Evolutionary conservation across 495 filamentous ascomycete genomes (phyloP), one percentile per base, ranked within the genome.

Genomic region (Elasticomyces elasticus): DNA sequence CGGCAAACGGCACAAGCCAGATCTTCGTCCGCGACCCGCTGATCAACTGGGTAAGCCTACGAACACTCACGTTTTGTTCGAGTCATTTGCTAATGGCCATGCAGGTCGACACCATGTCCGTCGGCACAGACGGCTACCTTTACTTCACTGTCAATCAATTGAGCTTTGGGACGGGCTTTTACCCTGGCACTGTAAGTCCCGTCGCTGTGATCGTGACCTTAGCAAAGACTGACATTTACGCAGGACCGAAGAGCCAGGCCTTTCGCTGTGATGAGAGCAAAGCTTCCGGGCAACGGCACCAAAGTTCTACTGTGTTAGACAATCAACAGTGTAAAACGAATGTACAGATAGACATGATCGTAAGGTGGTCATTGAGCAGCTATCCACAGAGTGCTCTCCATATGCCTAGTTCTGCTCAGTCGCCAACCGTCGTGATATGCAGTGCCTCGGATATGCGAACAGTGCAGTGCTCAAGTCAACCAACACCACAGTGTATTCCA

Each of bases 11-110:
- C 2, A 70, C 65, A 0, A 55, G 64, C 1, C 51, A 23, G 15
- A 38, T 64, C 17, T 72, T 69, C 48, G 64, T 70, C 10, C 49
- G 71, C 28, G 70, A 74, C 54, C 66, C 69, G 25, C 46, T 65
- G 17, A 62, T 72, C 15, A 63, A 64, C 40, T 73, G 70, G 31
- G 28, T 27, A 25, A n/a, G n/a, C n/a, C n/a, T n/a, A n/a, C n/a
- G n/a, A n/a, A n/a, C n/a, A n/a, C n/a, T n/a, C n/a, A 10, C n/a
- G 33, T 37, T 37, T 37, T 37, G 10, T 37, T 10, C 10, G 10
- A 37, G 10, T 10, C n/a, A 37, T 37, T 37, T 37, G 33, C 33
- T 37, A n/a, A 37, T n/a, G 10, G 10, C n/a, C 33, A n/a, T n/a
- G 10, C 33, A 37, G 52, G 30, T 57, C 24, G 54, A 57, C 31